Percentiles rank a stretch among this genome's conserved stretches.
These are phyloP conservation scores for Bremia lactucae DNA, from an alignment of 352 stramenopile genomes.

Conservation along the genomic window DNA sequence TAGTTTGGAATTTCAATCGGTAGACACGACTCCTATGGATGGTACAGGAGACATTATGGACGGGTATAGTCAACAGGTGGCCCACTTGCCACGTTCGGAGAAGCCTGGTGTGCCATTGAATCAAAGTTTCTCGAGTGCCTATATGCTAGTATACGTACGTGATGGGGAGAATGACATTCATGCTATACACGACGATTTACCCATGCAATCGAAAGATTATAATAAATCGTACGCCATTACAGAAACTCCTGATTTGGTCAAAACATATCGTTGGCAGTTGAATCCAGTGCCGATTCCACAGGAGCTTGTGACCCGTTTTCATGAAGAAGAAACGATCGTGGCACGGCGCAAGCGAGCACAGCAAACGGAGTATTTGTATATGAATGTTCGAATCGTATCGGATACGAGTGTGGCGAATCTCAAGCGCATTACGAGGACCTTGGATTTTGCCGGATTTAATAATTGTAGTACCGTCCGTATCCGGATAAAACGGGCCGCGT, in stretches of 20 bases:
- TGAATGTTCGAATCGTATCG: constrained; percentile 68
- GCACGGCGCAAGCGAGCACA: constrained; percentile 65
- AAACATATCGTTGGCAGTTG: constrained; percentile 15
- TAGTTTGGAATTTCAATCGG: constrained; percentile 32
- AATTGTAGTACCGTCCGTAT: constrained; percentile 50
- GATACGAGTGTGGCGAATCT: constrained; percentile 56
- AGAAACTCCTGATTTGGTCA: background rate
- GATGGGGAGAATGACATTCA: constrained; percentile 64
- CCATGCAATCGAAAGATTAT: background rate
- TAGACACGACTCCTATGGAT: constrained; percentile 18
- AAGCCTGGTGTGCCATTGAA: constrained; percentile 45
- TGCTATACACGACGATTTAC: constrained; percentile 26
- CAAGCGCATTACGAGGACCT: constrained; percentile 60
- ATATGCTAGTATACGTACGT: constrained; percentile 85
- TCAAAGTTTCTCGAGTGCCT: constrained; percentile 71
- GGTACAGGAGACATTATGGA: constrained; percentile 24
- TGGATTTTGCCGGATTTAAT: constrained; percentile 70
- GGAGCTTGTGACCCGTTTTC: constrained; percentile 51
- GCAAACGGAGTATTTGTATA: constrained; percentile 76
- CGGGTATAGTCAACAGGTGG: constrained; percentile 22
- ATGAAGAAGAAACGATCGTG: constrained; percentile 63
- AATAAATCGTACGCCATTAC: constrained; percentile 5
- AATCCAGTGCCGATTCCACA: constrained; percentile 43
- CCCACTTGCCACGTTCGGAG: constrained; percentile 9
- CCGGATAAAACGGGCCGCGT: constrained; percentile 48